Evolutionary conservation across 2,329 filamentous ascomycete species (phyloP).

Genomic region (Oidium heveae): DNA sequence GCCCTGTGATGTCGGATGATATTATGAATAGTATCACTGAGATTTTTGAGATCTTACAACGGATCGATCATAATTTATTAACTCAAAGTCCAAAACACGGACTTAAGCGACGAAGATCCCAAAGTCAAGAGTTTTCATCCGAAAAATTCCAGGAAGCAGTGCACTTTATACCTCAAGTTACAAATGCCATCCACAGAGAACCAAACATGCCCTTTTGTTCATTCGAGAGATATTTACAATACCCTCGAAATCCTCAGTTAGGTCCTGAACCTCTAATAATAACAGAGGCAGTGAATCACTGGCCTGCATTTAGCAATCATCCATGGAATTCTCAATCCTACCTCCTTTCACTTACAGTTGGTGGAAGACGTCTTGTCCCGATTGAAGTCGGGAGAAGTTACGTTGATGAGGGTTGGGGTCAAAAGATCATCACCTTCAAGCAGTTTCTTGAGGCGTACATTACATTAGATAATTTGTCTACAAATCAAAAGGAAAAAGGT

Average conservation of each 20-base stretch:
- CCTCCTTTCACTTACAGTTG: conserved; percentile 47
- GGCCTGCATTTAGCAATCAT: conserved; percentile 47
- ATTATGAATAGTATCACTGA: conserved; percentile 19
- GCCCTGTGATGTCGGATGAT: conserved; percentile 2
- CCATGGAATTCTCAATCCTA: conserved; percentile 55
- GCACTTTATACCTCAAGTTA: conserved; percentile 19
- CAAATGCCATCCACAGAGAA: conserved; percentile 18
- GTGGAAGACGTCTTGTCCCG: conserved; percentile 56
- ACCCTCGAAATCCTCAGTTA: conserved; percentile 14
- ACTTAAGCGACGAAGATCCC: conserved; percentile 7
- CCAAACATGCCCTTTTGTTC: conserved; percentile 25
- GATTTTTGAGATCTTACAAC: conserved; percentile 44
- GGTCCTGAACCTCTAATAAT: conserved; percentile 42
- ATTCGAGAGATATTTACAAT: conserved; percentile 36
- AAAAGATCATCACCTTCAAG: conserved; percentile 51
- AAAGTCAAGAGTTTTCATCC: not conserved
- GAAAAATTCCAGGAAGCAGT: conserved; percentile 8
- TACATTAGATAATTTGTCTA: not conserved
- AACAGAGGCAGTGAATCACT: conserved; percentile 34
- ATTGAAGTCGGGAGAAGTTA: conserved; percentile 74
- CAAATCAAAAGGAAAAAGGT: conserved; percentile 20
- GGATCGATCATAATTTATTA: conserved; percentile 3
- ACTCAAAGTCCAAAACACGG: conserved; percentile 1
- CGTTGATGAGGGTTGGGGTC: conserved; percentile 63
- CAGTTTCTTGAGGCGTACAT: conserved; percentile 32